Conservation (phyloP, 495 filamentous ascomycete species). For the Neurospora sp. region DNA sequence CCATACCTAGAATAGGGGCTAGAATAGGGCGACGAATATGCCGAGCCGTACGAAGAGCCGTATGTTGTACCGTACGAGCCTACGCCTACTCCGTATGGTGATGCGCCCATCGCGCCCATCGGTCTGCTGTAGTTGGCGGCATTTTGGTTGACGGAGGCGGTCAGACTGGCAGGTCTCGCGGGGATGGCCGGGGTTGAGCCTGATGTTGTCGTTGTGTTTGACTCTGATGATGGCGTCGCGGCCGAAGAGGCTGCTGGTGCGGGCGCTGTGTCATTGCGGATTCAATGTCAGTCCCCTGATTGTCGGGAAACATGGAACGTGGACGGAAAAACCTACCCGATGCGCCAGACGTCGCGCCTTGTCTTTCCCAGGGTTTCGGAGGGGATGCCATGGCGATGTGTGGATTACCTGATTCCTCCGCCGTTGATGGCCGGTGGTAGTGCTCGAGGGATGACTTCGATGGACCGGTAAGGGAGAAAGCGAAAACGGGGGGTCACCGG, state of each 20-base stretch:
- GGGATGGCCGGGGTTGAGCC: conserved; percentile 63
- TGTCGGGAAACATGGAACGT: conserved; percentile 3
- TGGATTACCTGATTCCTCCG: not conserved
- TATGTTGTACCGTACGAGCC: conserved; percentile 19
- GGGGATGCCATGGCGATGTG: conserved; percentile 53
- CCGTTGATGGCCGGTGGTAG: not conserved
- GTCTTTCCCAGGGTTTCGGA: conserved; percentile 92
- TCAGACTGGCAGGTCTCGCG: conserved; percentile 63
- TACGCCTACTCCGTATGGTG: conserved; percentile 51
- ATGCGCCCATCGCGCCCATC: conserved; percentile 13
- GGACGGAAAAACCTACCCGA: conserved; percentile 28
- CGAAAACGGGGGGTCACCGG: not conserved
- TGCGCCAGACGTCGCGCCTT: conserved; percentile 50
- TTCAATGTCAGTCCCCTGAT: not conserved
- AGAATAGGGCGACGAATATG: conserved; percentile 35
- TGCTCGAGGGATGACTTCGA: not conserved
- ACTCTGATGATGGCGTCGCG: conserved; percentile 1
- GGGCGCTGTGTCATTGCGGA: not conserved
- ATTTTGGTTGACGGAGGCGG: conserved; percentile 69
- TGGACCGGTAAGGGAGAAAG: not conserved
- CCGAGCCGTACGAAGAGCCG: conserved; percentile 25
- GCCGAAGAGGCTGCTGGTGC: not conserved
- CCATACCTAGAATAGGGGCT: conserved; percentile 38
- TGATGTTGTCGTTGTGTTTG: conserved; percentile 24
- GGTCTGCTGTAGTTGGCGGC: conserved; percentile 64